Evolutionary conservation across 2,329 filamentous ascomycete species (phyloP).

Genomic region (Diplodia scrobiculata): DNA sequence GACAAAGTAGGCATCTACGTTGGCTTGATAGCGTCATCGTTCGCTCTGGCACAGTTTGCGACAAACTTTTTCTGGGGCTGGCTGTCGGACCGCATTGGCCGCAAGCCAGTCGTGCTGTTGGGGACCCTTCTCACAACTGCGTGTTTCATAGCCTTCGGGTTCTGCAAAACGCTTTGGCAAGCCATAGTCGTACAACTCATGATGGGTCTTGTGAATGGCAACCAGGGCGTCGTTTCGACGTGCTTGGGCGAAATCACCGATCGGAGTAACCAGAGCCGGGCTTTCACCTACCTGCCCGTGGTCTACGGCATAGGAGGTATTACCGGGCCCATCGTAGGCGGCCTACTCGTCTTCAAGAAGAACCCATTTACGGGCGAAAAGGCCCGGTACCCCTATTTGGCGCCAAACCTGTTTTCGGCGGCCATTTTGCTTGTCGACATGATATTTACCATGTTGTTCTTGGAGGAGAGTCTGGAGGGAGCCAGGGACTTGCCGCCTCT

Average conservation of each 20-base stretch:
- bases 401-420: slow-evolving; percentile 79
- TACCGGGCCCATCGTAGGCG: slow-evolving; percentile 88
- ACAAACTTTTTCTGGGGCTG: slow-evolving; percentile 94
- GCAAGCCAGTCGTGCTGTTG: slow-evolving; percentile 78
- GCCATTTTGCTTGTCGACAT: slow-evolving; percentile 72
- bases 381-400: slow-evolving; percentile 75
- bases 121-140: slow-evolving; percentile 80
- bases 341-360: slow-evolving; percentile 70
- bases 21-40: slow-evolving; percentile 83
- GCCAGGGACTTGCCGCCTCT: slow-evolving; percentile 63
- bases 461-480: slow-evolving; percentile 82
- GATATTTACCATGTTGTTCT: slow-evolving; percentile 72
- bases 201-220: slow-evolving; percentile 94
- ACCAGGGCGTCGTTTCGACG: slow-evolving; percentile 90
- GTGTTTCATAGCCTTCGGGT: slow-evolving; percentile 85
- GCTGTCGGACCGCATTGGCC: slow-evolving; percentile 74
- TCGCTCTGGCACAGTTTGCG: slow-evolving; percentile 86
- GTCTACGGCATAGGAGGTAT: slow-evolving; percentile 96
- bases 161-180: slow-evolving; percentile 80
- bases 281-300: slow-evolving; percentile 91
- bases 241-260: slow-evolving; percentile 95
- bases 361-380: slow-evolving; percentile 57
- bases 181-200: slow-evolving; percentile 80
- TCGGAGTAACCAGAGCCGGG: slow-evolving; percentile 87
- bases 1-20: slow-evolving; percentile 81